These are phyloP conservation scores for Tanacetum coccineum DNA, from an alignment of 129 eudicot genomes.

Conservation along the genomic window DNA sequence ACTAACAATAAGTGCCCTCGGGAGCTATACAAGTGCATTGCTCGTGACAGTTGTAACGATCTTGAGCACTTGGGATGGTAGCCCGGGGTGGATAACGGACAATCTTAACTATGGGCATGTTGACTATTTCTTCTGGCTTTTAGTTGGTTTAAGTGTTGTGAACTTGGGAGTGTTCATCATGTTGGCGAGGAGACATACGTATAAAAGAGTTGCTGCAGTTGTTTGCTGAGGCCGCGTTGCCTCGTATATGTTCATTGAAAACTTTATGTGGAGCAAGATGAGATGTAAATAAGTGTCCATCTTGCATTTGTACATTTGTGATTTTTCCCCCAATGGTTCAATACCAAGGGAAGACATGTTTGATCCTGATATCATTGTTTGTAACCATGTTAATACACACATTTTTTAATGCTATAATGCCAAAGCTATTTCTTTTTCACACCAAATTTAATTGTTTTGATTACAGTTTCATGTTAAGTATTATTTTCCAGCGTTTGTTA, in stretches of 20 bases:
- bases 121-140: slow-evolving; percentile 31
- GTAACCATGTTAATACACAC: too few relatives aligned
- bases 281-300: too few relatives aligned
- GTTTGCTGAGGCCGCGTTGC: not conserved
- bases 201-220: slow-evolving; percentile 4
- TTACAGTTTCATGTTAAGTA: too few relatives aligned
- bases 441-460: too few relatives aligned
- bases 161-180: slow-evolving; percentile 23
- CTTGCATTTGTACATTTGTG: too few relatives aligned
- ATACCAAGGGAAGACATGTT: too few relatives aligned
- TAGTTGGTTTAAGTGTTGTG: slow-evolving; percentile 24
- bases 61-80: slow-evolving; percentile 20
- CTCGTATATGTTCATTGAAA: not conserved
- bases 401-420: too few relatives aligned
- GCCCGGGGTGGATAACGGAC: slow-evolving; percentile 34
- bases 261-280: not conserved
- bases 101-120: slow-evolving; percentile 32
- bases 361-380: too few relatives aligned
- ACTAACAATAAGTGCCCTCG: slow-evolving; percentile 25
- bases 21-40: slow-evolving; percentile 26
- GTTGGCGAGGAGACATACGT: slow-evolving; percentile 25
- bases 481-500: too few relatives aligned
- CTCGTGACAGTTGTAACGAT: slow-evolving; percentile 23
- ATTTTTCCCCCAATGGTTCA: too few relatives aligned
- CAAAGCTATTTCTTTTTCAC: too few relatives aligned